A percentile compares a stretch with the other conserved stretches of the same genome.
phyloP scores from a whole-genome alignment of 2,329 filamentous ascomycete species.

The Aciculosporium take region DNA sequence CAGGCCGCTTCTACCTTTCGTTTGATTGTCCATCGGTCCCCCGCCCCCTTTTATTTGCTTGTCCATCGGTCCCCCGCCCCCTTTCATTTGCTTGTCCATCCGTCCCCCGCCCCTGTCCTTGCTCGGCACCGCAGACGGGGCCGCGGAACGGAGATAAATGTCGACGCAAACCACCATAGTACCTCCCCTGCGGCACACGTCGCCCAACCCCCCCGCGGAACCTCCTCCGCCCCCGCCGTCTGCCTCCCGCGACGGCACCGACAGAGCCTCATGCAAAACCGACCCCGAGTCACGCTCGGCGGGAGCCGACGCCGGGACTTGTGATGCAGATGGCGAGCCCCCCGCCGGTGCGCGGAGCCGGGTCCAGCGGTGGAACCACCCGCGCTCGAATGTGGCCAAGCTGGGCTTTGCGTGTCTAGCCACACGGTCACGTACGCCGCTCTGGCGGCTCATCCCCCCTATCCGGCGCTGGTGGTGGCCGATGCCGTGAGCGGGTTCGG shows the following conservation, averaged over 20 bases:
- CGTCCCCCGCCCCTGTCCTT: no score
- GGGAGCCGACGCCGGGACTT: not conserved
- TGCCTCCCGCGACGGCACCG: not conserved
- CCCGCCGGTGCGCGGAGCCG: conserved; percentile 13
- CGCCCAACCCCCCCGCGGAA: not conserved
- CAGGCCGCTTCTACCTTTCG: no score
- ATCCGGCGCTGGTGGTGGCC: conserved; percentile 46
- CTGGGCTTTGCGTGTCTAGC: conserved; percentile 36
- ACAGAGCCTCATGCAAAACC: not conserved
- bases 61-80: no score
- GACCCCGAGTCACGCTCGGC: no score
- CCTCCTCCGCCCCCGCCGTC: not conserved
- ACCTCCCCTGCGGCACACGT: not conserved
- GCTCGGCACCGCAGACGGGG: no score
- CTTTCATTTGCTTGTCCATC: no score
- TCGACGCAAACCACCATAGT: not conserved
- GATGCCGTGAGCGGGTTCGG: conserved; percentile 53
- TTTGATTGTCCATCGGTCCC: no score
- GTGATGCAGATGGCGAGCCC: conserved; percentile 9
- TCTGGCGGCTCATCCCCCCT: conserved; percentile 48
- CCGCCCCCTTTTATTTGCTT: no score
- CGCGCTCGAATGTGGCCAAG: conserved; percentile 17
- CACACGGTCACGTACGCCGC: conserved; percentile 49
- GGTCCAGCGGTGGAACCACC: conserved; percentile 23
- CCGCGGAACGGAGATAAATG: no score